Evolutionary conservation across 306 rosid genomes (phyloP).

Genomic region (Dalbergia cultrata): DNA sequence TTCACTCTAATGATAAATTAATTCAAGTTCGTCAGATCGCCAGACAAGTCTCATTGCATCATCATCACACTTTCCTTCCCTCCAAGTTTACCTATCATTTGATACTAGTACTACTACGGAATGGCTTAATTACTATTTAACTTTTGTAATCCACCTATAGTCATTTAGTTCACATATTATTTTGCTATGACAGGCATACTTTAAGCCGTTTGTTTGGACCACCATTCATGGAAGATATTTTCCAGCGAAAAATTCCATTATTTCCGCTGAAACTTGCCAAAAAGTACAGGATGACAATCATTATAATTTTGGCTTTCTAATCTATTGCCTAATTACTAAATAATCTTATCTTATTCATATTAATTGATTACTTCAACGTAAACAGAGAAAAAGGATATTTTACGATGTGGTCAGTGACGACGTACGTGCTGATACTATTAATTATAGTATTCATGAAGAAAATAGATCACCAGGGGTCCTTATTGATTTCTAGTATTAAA

Average conservation of each 20-base stretch:
- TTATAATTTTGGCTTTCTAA: constrained; percentile 24
- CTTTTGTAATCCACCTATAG: background rate
- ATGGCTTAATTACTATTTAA: background rate
- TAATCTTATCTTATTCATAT: constrained; percentile 24
- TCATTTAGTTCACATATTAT: background rate
- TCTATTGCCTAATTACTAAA: constrained; percentile 16
- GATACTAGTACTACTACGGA: background rate
- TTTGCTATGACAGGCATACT: background rate
- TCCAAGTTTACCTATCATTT: background rate
- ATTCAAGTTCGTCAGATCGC: background rate
- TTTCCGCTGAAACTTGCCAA: background rate
- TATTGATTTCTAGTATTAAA: no score
- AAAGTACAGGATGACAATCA: constrained; percentile 24
- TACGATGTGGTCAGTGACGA: background rate
- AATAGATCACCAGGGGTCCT: no score
- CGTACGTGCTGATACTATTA: background rate
- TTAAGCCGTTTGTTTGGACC: constrained; percentile 13
- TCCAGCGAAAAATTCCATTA: background rate
- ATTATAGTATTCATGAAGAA: no score
- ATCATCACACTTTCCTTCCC: constrained; percentile 32
- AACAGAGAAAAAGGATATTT: background rate
- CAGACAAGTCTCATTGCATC: background rate
- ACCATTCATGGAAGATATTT: background rate
- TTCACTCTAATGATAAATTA: constrained; percentile 5
- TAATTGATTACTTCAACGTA: constrained; percentile 28